phyloP scores from a whole-genome alignment of 2,329 filamentous ascomycete genomes.

The Epichloe sibirici region DNA sequence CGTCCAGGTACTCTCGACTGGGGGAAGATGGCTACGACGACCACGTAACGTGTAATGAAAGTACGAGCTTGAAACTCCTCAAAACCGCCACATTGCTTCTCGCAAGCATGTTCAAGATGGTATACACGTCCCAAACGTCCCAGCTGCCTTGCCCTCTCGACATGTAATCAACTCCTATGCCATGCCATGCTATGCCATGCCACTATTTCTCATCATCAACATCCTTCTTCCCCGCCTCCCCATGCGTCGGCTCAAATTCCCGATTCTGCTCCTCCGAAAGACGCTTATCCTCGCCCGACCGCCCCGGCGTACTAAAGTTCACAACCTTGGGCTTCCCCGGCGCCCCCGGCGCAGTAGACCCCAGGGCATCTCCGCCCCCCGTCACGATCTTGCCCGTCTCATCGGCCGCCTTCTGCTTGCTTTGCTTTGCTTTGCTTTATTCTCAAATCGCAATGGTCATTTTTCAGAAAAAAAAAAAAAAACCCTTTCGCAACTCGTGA shows the following conservation, averaged over 20 bases:
- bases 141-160: too few relatives aligned
- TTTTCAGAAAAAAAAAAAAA: too few relatives aligned
- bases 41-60: neutral
- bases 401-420: neutral
- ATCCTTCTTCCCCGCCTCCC: conserved; percentile 29
- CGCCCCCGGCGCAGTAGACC: conserved; percentile 7
- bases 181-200: too few relatives aligned
- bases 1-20: neutral
- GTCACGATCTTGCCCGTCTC: neutral
- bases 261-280: conserved; percentile 37
- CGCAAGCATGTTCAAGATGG: conserved; percentile 12
- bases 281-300: conserved; percentile 12
- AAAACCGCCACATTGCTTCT: neutral
- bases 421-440: too few relatives aligned
- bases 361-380: neutral
- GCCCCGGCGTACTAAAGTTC: conserved; percentile 32
- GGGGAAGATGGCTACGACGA: neutral
- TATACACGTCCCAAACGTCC: too few relatives aligned
- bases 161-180: too few relatives aligned
- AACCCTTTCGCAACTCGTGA: too few relatives aligned
- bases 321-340: conserved; percentile 38
- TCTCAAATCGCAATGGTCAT: too few relatives aligned
- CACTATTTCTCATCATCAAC: conserved; percentile 46
- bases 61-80: neutral
- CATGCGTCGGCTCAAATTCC: conserved; percentile 44